Evolutionary conservation across 169 alveolate species (phyloP), one percentile per base, ranked within the genome.

Genomic region (Toxoplasma gondii): DNA sequence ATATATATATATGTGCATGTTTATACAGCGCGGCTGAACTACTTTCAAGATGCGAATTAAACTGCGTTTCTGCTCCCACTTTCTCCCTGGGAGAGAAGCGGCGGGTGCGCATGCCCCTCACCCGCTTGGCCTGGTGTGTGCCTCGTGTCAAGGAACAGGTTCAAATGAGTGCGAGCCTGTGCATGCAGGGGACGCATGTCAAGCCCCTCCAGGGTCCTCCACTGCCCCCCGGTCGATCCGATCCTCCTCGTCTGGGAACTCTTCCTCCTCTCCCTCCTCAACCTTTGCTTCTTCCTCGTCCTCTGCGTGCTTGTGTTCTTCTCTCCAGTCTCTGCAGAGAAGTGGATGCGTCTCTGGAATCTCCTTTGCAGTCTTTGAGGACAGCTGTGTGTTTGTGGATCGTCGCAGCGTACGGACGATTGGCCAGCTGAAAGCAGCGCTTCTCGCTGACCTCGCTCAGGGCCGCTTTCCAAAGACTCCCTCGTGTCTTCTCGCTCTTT

Each of bases 311-410:
- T 69, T 34, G 34, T 69, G 16, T 4, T 5, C 82, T 9, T 69
- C 82, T 69, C 39, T 34, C 39, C 16, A 7, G 34, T 4, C 82
- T 69, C 17, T 17, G 10, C 58, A 49, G 12, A 27, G 74, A 64
- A 31, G 74, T 31, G 9, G 7, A 31, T 27, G 74, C 74, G 74
- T 78, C 27, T n/a, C 86, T 4, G 86, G 39, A 16, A 31, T 4
- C 44, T 10, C 49, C 29, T 38, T 78, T 45, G 22, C 88, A 31
- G 34, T 45, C 74, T 70, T 90, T 1, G 53, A 19, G 17, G 88
- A 90, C 74, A 69, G 86, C 93, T 90, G 93, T 43, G 4, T 43
- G 41, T 70, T 41, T 38, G 88, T 70, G 9, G 93, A 90, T 34
- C 70, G 5, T 74, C 67, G 17, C 41, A 41, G 78, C 43, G 43